Base-by-base conservation (phyloP, 2,329 filamentous ascomycete genomes). In the Ophiostoma sp. region DNA sequence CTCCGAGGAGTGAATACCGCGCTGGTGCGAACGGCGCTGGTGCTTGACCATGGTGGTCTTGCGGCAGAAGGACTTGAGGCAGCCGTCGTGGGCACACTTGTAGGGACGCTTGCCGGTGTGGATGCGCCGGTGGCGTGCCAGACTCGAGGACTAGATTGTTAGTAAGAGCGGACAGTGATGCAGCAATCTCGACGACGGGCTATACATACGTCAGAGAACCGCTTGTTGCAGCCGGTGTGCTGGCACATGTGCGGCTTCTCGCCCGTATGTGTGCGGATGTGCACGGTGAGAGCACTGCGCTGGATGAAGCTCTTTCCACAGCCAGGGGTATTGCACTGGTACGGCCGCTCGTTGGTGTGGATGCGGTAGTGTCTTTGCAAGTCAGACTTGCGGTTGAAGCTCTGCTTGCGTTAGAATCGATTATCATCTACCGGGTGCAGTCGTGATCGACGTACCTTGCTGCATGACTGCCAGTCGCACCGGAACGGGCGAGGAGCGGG, bases 181-280 rank as follows among this genome's bases (percentile, higher is more conserved):
- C 1, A 5, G 36, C 27, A 14, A 52, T 5, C 45, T 4, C n/a
- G 45, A 47, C 12, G 42, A n/a, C 36, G 9, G 12, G 8, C 3
- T n/a, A 8, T 55, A 81, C 86, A 72, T 78, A 89, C 87, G 77
- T 90, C 88, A 67, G 88, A 89, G 74, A 90, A 90, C 55, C 86
- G 81, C 78, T 90, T 90, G 62, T 84, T 85, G 73, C 88, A 90
- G 27, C 85, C 87, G 40, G 83, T 78, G 72, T 88, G 84, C 74
- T 87, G 83, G 74, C 88, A 91, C 73, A 86, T 83, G 72, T 90
- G 87, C 69, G 88, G 88, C 77, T 90, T 91, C 79, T 90, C 88
- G 75, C 94, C 95, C 0, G 94, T 99, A 80, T 99, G 88, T 12
- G 87, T 90, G 71, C 88, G 84, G 68, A 87, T 88, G 75, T 91